A percentile compares a stretch with the other conserved stretches of the same genome.
Conservation (phyloP, 176 grass and related monocot species). For the Alopecurus myosuroides region DNA sequence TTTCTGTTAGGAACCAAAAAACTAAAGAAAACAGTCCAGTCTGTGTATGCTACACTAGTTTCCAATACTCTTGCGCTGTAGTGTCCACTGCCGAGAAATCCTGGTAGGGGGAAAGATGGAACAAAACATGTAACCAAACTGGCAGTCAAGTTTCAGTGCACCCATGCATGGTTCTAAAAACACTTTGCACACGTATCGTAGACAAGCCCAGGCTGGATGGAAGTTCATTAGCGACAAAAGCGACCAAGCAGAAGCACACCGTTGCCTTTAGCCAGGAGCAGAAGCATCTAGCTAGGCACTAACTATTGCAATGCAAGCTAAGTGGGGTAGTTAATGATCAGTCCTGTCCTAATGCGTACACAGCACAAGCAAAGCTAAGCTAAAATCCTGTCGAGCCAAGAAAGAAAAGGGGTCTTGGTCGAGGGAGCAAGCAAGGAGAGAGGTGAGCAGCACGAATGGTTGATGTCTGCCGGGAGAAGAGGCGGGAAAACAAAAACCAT, state of each 20-base stretch:
- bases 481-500: not conserved
- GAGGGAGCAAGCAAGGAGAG: not conserved
- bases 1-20: not conserved
- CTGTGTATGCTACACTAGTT: not conserved
- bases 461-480: not conserved
- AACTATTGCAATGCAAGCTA: not conserved
- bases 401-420: too few species aligned
- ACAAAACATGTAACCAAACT: not conserved
- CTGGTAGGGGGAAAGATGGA: not conserved
- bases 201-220: conserved; percentile 35
- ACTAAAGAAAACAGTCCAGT: not conserved
- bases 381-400: conserved; percentile 35
- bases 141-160: not conserved
- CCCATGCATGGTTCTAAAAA: not conserved
- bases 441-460: not conserved
- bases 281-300: conserved; percentile 27
- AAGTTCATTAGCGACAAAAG: not conserved
- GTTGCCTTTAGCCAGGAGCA: conserved; percentile 15
- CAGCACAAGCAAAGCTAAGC: conserved; percentile 23
- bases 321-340: conserved; percentile 23
- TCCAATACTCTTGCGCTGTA: not conserved
- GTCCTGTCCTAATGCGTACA: conserved; percentile 30
- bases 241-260: not conserved
- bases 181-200: not conserved
- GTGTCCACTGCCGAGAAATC: not conserved